A percentile compares a stretch with the other conserved stretches of the same genome.
These are phyloP conservation scores for Vitis hybrid DNA, from an alignment of 177 flowering plant genomes.

Conservation along the genomic window DNA sequence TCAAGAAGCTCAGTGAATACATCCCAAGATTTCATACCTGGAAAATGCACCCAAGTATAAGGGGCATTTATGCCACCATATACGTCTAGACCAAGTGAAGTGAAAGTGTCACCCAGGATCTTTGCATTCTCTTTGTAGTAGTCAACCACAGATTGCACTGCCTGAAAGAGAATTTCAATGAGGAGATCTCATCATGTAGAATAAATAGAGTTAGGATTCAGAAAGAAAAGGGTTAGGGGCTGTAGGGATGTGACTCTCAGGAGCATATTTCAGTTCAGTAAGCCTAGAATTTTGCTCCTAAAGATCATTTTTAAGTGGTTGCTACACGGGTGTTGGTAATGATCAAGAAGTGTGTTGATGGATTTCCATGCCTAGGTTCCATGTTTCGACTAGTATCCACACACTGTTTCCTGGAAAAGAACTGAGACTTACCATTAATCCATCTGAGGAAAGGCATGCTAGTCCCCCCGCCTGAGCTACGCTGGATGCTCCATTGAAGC, in stretches of 20 bases:
- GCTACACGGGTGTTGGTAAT: too few relatives aligned
- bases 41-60: conserved; percentile 83
- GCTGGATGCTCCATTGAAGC: conserved; percentile 88
- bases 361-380: too few relatives aligned
- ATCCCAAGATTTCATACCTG: conserved; percentile 75
- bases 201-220: neutral
- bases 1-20: conserved; percentile 67
- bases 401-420: too few relatives aligned
- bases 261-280: too few relatives aligned
- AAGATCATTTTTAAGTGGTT: too few relatives aligned
- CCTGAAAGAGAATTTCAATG: conserved; percentile 31
- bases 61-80: conserved; percentile 90
- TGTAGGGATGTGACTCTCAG: too few relatives aligned
- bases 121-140: conserved; percentile 76
- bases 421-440: conserved; percentile 44
- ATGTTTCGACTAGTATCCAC: too few relatives aligned
- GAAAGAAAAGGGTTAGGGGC: neutral
- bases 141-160: conserved; percentile 31
- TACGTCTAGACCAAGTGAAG: conserved; percentile 53
- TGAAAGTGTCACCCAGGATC: conserved; percentile 55
- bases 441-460: conserved; percentile 80
- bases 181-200: neutral
- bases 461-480: conserved; percentile 88
- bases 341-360: too few relatives aligned
- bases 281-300: too few relatives aligned